Conservation (phyloP, 345 rosid species). For the Reutealis trisperma region DNA sequence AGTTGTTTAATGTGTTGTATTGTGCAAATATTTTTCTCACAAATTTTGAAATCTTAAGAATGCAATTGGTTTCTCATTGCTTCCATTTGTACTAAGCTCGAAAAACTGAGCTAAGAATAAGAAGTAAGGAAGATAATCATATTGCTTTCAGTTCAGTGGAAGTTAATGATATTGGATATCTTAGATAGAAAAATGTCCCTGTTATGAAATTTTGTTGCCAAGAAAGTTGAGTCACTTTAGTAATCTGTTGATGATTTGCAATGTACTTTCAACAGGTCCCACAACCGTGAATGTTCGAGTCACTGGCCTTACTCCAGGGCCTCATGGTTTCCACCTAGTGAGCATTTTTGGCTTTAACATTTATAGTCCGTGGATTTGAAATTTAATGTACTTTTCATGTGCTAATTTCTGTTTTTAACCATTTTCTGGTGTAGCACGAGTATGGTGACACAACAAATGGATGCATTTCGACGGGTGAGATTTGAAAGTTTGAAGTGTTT, state of each 20-base stretch:
- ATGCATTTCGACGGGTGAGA: slow-evolving; percentile 86
- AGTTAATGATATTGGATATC: not conserved
- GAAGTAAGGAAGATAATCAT: no score
- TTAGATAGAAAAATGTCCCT: not conserved
- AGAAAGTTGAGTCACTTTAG: not conserved
- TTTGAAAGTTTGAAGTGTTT: slow-evolving; percentile 5
- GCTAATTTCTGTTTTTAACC: not conserved
- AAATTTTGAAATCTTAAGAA: no score
- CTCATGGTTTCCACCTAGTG: slow-evolving; percentile 87
- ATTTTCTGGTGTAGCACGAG: slow-evolving; percentile 66
- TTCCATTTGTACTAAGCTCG: no score
- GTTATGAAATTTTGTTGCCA: not conserved
- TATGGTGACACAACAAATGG: slow-evolving; percentile 98
- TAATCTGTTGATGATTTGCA: not conserved
- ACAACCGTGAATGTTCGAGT: slow-evolving; percentile 84
- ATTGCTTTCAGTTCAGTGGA: no score
- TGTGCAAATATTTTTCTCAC: no score
- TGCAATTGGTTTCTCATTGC: no score
- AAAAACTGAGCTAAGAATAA: no score
- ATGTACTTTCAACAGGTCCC: slow-evolving; percentile 57
- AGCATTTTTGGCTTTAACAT: slow-evolving; percentile 28
- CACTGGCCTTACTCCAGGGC: slow-evolving; percentile 87
- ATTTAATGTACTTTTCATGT: not conserved
- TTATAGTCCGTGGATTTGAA: slow-evolving; percentile 8
- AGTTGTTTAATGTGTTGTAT: no score